Conservation (phyloP, 2,329 filamentous ascomycete species). For the Pseudogymnoascus sp. region DNA sequence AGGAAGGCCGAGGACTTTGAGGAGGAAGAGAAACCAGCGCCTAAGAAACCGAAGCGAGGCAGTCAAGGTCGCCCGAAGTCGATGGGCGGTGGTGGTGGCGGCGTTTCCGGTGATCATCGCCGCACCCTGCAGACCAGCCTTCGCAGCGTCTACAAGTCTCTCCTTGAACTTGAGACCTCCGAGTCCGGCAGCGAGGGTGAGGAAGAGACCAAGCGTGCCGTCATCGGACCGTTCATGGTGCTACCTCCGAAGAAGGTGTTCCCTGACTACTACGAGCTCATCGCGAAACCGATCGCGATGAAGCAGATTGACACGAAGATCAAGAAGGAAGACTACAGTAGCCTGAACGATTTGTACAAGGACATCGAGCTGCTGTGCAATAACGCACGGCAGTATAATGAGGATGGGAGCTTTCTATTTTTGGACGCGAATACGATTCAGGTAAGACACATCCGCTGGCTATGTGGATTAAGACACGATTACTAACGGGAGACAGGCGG, state of each 20-base stretch:
- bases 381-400: slow-evolving; percentile 94
- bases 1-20: slow-evolving; percentile 72
- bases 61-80: slow-evolving; percentile 59
- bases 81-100: slow-evolving; percentile 48
- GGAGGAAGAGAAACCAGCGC: slow-evolving; percentile 67
- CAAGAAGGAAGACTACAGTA: slow-evolving; percentile 89
- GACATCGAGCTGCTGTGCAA: slow-evolving; percentile 80
- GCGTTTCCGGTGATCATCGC: slow-evolving; percentile 62
- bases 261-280: slow-evolving; percentile 91
- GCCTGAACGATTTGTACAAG: slow-evolving; percentile 69
- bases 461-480: not conserved
- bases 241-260: slow-evolving; percentile 84
- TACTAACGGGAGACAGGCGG: slow-evolving; percentile 45
- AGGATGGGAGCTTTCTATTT: slow-evolving; percentile 88
- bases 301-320: slow-evolving; percentile 92
- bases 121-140: slow-evolving; percentile 73
- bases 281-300: slow-evolving; percentile 90
- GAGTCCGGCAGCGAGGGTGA: slow-evolving; percentile 52
- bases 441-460: slow-evolving; percentile 47
- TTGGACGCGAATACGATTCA: slow-evolving; percentile 89
- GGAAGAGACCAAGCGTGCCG: slow-evolving; percentile 56
- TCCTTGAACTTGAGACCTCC: slow-evolving; percentile 70
- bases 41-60: slow-evolving; percentile 71
- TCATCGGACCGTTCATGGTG: slow-evolving; percentile 92
- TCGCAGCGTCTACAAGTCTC: slow-evolving; percentile 66